Conservation (phyloP, 805 yeast species). For the Saccharomycopsis sp. region DNA sequence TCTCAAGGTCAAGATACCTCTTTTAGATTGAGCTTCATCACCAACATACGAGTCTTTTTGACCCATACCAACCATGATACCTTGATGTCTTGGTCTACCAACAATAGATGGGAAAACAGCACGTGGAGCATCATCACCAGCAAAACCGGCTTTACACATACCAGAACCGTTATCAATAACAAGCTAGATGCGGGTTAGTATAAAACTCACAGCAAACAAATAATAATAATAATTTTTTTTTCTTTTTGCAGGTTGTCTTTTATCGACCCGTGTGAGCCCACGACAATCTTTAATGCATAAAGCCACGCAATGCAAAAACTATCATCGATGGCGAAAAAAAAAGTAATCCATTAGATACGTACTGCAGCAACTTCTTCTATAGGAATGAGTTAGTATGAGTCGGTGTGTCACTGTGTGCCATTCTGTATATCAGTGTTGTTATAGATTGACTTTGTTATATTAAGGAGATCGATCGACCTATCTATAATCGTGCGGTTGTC, state of each 20-base stretch:
- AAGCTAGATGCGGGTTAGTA: conserved; percentile 15
- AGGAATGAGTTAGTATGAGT: too few relatives aligned
- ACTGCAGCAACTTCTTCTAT: conserved; percentile 19
- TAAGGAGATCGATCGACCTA: too few relatives aligned
- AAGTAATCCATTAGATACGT: conserved; percentile 1
- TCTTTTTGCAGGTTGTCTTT: not conserved
- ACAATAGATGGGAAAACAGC: conserved; percentile 99
- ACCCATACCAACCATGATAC: conserved; percentile 99
- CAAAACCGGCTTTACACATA: conserved; percentile 99
- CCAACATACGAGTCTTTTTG: conserved; percentile 99
- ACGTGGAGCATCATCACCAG: conserved; percentile 99
- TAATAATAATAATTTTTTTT: not conserved
- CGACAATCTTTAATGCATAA: too few relatives aligned
- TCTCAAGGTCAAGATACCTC: conserved; percentile 98
- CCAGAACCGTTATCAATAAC: conserved; percentile 99
- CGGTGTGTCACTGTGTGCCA: too few relatives aligned
- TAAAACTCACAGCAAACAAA: not conserved
- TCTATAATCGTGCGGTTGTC: too few relatives aligned
- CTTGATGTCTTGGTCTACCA: conserved; percentile 99
- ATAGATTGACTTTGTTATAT: too few relatives aligned
- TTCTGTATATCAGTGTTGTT: too few relatives aligned
- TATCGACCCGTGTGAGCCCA: too few relatives aligned
- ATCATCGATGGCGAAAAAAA: not conserved
- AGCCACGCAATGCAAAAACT: too few relatives aligned
- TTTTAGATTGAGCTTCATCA: conserved; percentile 99